phyloP scores from a whole-genome alignment of 2,329 filamentous ascomycete genomes.

The Metarhizium robertsii region DNA sequence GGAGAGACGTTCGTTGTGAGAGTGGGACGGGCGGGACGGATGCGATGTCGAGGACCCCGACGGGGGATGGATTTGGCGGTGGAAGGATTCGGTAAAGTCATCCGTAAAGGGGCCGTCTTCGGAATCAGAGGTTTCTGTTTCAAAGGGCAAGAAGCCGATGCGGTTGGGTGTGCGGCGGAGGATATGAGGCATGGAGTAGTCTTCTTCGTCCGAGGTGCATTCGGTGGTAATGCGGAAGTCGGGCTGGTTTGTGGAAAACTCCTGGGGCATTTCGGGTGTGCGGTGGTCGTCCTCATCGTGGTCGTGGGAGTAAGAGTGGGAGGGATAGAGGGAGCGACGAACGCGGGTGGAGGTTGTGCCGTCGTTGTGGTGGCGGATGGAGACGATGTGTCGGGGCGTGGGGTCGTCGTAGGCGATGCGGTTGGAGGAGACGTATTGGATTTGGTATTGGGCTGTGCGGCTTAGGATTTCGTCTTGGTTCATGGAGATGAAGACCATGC shows the following conservation, averaged over 20 bases:
- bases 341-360: constrained; percentile 27
- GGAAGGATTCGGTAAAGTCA: constrained; percentile 15
- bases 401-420: constrained; percentile 2
- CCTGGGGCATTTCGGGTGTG: constrained; percentile 46
- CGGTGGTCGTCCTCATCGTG: constrained; percentile 35
- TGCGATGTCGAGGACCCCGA: neutral
- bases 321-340: neutral
- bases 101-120: constrained; percentile 21
- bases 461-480: constrained; percentile 64
- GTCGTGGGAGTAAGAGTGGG: constrained; percentile 10
- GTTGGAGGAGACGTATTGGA: constrained; percentile 37
- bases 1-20: constrained; percentile 9
- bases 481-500: constrained; percentile 89
- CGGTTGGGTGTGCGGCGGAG: constrained; percentile 38
- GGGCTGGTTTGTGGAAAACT: constrained; percentile 39
- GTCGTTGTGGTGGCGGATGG: constrained; percentile 43
- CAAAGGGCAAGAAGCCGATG: constrained; percentile 46
- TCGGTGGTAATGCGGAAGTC: constrained; percentile 49
- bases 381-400: constrained; percentile 30
- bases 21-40: constrained; percentile 9
- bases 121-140: constrained; percentile 32
- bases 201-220: constrained; percentile 50
- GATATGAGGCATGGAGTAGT: constrained; percentile 13
- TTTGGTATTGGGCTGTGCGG: constrained; percentile 65
- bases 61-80: constrained; percentile 6